phyloP scores from a whole-genome alignment of 176 grass and related monocot genomes.

The Cenchrus americanus region DNA sequence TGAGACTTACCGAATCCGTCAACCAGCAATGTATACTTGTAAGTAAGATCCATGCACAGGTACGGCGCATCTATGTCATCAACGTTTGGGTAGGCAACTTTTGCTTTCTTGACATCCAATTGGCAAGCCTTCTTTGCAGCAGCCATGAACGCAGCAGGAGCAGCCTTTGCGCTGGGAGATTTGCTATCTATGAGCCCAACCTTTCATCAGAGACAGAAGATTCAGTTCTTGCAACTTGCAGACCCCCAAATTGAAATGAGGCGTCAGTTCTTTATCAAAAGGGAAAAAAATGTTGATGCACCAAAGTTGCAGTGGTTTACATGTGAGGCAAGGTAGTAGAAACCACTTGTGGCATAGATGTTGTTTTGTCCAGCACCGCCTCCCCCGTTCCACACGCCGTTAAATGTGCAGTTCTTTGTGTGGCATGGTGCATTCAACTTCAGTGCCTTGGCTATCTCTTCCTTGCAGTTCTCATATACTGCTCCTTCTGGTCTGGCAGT shows the following conservation, averaged over 20 bases:
- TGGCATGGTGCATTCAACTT: conserved; percentile 1
- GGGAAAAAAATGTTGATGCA: neutral
- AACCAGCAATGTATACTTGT: conserved; percentile 7
- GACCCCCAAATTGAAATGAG: neutral
- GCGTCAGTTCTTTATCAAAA: neutral
- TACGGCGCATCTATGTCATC: neutral
- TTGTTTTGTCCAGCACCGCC: conserved; percentile 1
- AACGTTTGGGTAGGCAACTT: neutral
- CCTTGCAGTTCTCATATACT: neutral
- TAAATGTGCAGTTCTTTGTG: conserved; percentile 9
- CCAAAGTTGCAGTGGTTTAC: neutral
- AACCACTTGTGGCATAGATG: neutral
- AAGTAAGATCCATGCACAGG: conserved; percentile 28
- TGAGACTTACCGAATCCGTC: neutral
- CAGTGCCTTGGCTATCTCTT: neutral
- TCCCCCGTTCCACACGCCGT: conserved; percentile 19
- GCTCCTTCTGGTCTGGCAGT: neutral
- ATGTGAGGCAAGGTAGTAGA: conserved; percentile 34
- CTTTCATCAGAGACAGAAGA: neutral
- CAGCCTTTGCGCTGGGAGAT: neutral
- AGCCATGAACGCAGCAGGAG: neutral
- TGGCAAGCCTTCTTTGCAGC: neutral
- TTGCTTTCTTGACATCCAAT: neutral
- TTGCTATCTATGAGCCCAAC: conserved; percentile 8
- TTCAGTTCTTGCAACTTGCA: neutral